Evolutionary conservation across 192 early-diverging fungal species (phyloP).

Genomic region (Entomortierella beljakovae): DNA sequence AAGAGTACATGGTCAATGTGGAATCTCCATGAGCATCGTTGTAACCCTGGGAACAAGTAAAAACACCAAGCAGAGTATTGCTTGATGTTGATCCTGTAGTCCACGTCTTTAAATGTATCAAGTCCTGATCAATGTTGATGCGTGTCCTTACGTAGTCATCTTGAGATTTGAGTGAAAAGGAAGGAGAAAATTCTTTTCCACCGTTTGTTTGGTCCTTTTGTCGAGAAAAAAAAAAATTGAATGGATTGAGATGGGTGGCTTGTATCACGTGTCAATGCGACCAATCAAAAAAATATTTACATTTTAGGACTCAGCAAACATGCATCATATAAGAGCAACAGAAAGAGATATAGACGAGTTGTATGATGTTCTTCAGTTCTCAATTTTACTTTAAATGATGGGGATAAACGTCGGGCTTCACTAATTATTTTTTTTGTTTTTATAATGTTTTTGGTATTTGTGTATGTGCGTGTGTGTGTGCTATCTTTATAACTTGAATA

Average conservation of each 20-base stretch:
- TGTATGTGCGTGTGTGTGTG: neutral
- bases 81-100: constrained; percentile 33
- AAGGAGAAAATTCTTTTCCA: constrained; percentile 49
- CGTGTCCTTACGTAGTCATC: constrained; percentile 55
- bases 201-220: constrained; percentile 32
- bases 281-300: neutral
- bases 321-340: too few relatives aligned
- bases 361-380: too few relatives aligned
- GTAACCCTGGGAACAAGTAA: constrained; percentile 40
- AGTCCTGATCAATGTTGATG: constrained; percentile 8
- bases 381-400: too few relatives aligned
- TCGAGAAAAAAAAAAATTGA: constrained; percentile 2
- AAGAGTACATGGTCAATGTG: neutral
- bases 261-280: neutral
- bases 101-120: constrained; percentile 22
- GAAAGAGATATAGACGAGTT: too few relatives aligned
- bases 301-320: too few relatives aligned
- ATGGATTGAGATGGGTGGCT: constrained; percentile 13
- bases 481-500: neutral
- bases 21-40: constrained; percentile 12
- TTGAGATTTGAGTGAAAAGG: constrained; percentile 56
- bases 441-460: constrained; percentile 10
- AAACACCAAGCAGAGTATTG: neutral
- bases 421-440: constrained; percentile 17
- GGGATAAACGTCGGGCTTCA: too few relatives aligned